Conservation (phyloP, 2,329 filamentous ascomycete species). For the Trichoderma sp. region DNA sequence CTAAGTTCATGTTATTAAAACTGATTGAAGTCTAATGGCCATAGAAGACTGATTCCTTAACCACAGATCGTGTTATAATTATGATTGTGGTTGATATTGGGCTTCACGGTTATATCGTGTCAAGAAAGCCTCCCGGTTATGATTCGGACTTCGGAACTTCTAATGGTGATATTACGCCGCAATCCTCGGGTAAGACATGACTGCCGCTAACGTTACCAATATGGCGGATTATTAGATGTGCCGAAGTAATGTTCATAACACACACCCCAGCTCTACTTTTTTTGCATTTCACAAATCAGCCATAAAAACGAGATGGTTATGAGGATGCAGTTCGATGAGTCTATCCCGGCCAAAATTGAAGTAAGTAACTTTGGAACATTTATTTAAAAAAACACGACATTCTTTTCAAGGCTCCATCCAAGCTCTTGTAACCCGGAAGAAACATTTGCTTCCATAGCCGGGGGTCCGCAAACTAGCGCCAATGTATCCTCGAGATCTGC, state of each 20-base stretch:
- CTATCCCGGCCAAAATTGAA: neutral
- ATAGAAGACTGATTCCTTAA: neutral
- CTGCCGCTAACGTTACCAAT: neutral
- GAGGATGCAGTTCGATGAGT: neutral
- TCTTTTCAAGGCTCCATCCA: neutral
- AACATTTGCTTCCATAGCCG: neutral
- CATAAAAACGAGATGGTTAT: neutral
- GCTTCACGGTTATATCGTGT: neutral
- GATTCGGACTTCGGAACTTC: neutral
- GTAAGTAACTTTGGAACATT: neutral
- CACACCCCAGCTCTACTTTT: neutral
- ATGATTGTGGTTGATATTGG: neutral
- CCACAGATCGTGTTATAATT: neutral
- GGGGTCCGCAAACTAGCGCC: neutral
- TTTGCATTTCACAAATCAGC: neutral
- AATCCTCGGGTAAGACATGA: neutral
- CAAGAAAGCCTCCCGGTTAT: neutral
- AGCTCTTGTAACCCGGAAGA: neutral
- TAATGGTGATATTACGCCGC: neutral
- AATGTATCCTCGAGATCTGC: neutral
- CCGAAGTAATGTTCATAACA: neutral
- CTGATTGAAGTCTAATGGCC: neutral
- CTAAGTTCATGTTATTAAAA: neutral
- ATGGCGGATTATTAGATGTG: neutral
- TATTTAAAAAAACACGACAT: neutral